Evolutionary conservation across 2,329 filamentous ascomycete genomes (phyloP).

Genomic region (Bipolaris gigantea): DNA sequence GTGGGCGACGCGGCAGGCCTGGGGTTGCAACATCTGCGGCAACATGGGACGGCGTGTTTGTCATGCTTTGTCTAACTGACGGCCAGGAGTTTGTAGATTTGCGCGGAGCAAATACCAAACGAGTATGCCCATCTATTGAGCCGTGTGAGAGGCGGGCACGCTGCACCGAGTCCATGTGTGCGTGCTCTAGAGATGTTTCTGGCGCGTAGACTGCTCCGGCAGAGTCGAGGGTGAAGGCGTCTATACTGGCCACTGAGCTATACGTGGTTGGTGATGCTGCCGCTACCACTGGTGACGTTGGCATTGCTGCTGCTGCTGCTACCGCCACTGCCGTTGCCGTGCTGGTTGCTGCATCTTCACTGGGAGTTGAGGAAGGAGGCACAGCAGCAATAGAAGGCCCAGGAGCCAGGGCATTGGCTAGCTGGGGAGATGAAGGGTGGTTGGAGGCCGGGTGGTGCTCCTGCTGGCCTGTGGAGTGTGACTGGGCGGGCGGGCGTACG

Average conservation of each 20-base stretch:
- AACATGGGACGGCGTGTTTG: background rate
- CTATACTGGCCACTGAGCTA: too few relatives aligned
- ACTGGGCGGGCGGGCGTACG: background rate
- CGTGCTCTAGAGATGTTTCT: background rate
- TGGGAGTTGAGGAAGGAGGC: constrained; percentile 65
- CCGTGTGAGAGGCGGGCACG: background rate
- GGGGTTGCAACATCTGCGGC: background rate
- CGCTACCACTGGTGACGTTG: too few relatives aligned
- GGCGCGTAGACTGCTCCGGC: background rate
- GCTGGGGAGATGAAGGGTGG: constrained; percentile 40
- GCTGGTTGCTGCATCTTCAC: constrained; percentile 52
- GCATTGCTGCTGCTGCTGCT: background rate
- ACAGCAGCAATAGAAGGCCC: constrained; percentile 35
- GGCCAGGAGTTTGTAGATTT: background rate
- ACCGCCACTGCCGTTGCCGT: background rate
- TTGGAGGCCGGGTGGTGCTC: constrained; percentile 31
- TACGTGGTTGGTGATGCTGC: background rate
- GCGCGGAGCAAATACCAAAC: background rate
- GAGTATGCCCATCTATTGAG: background rate
- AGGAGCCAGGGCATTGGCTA: constrained; percentile 31
- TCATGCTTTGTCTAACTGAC: background rate
- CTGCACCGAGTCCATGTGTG: background rate
- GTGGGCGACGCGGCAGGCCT: constrained; percentile 1
- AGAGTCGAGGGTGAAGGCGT: background rate
- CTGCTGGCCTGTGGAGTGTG: constrained; percentile 2